A percentile compares a stretch with the other conserved stretches of the same genome.
Evolutionary conservation across 2,329 filamentous ascomycete species (phyloP).

Genomic region (Ophiostoma sp.): DNA sequence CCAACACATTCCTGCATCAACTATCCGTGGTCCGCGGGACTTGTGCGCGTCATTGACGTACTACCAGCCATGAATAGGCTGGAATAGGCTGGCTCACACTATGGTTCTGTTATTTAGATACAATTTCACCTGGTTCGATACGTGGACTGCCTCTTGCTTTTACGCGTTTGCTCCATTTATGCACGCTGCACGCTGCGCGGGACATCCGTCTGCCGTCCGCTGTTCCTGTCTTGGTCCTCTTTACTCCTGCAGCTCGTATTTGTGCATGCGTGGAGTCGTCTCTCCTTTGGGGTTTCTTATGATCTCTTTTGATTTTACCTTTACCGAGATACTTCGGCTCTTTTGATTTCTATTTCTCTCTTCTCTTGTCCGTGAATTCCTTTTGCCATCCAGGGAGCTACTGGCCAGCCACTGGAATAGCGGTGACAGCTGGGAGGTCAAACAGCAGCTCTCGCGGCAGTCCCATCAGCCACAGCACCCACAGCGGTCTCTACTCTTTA

Average conservation of each 20-base stretch:
- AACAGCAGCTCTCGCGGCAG: too few species aligned
- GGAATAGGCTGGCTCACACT: too few species aligned
- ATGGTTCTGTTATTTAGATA: too few species aligned
- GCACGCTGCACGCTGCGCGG: neutral
- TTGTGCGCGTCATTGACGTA: conserved; percentile 5
- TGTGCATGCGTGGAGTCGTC: conserved; percentile 2
- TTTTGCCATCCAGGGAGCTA: neutral
- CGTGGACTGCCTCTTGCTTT: neutral
- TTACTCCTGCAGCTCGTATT: conserved; percentile 5
- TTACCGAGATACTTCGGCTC: neutral
- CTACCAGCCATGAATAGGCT: neutral
- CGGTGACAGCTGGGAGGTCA: neutral
- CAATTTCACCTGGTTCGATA: neutral
- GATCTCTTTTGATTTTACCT: neutral
- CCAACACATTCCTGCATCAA: conserved; percentile 1
- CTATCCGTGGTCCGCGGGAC: neutral
- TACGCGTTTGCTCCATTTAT: conserved; percentile 9
- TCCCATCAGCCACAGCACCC: too few species aligned
- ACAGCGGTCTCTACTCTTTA: too few species aligned
- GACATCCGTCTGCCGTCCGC: neutral
- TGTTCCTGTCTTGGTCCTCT: neutral
- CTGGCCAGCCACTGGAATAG: conserved; percentile 2
- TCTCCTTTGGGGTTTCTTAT: neutral
- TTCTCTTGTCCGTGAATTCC: neutral
- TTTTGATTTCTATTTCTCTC: neutral